phyloP scores from a whole-genome alignment of 805 yeast genomes.

The Sugiyamaella lignohabitans region DNA sequence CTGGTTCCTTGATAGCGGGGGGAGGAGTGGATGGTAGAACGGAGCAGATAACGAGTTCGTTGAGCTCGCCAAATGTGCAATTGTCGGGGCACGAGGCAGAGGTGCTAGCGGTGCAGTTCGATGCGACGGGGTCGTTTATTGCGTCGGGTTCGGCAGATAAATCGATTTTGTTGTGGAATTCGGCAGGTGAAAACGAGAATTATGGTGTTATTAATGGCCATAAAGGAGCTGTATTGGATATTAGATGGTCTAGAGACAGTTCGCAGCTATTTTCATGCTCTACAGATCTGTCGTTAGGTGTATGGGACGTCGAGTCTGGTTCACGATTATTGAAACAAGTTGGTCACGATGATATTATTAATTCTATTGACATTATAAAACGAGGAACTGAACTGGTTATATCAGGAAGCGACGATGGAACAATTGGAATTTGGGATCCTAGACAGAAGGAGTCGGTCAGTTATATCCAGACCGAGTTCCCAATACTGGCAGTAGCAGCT shows the following conservation, averaged over 20 bases:
- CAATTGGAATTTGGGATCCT: conserved; percentile 56
- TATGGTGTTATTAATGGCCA: conserved; percentile 49
- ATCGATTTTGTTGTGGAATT: conserved; percentile 38
- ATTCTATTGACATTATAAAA: conserved; percentile 42
- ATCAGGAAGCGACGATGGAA: conserved; percentile 65
- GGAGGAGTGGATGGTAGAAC: background rate
- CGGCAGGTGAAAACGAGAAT: conserved; percentile 36
- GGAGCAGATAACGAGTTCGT: background rate
- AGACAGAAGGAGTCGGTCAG: conserved; percentile 43
- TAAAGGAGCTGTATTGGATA: conserved; percentile 56
- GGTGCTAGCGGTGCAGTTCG: conserved; percentile 48
- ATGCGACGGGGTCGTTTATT: conserved; percentile 40
- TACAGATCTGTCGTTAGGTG: conserved; percentile 54
- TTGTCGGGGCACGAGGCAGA: conserved; percentile 29
- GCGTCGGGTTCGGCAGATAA: conserved; percentile 60
- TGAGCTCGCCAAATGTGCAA: conserved; percentile 10
- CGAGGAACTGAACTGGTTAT: conserved; percentile 33
- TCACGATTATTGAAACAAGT: conserved; percentile 45
- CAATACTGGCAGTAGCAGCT: conserved; percentile 49
- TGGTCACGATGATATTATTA: conserved; percentile 50
- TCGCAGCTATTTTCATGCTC: conserved; percentile 43
- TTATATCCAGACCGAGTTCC: conserved; percentile 42
- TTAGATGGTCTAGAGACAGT: conserved; percentile 49
- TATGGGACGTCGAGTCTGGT: conserved; percentile 60
- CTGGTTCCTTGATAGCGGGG: background rate